phyloP scores from a whole-genome alignment of 2,329 filamentous ascomycete genomes.

The Bisporella sp. region DNA sequence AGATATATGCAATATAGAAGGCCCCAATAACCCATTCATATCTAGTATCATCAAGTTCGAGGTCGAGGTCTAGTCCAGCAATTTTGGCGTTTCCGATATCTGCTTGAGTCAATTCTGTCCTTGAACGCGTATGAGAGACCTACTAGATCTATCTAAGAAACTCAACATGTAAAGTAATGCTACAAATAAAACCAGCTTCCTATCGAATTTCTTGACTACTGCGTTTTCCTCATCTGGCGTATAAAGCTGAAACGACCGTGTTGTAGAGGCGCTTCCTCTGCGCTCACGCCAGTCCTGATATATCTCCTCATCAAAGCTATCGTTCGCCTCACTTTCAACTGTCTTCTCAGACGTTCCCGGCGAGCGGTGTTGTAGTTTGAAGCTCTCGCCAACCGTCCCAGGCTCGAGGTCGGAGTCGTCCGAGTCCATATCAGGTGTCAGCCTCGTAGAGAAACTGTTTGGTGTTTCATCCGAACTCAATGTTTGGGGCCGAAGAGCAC shows the following conservation, averaged over 20 bases:
- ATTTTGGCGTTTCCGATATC: slow-evolving; percentile 58
- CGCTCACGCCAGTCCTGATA: slow-evolving; percentile 8
- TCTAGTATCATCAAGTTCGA: slow-evolving; percentile 41
- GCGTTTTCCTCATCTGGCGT: slow-evolving; percentile 63
- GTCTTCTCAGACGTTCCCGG: slow-evolving; percentile 8
- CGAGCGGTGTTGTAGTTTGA: slow-evolving; percentile 10
- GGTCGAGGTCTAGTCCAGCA: slow-evolving; percentile 55
- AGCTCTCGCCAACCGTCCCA: slow-evolving; percentile 9
- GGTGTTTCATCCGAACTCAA: no score
- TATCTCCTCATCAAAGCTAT: slow-evolving; percentile 6
- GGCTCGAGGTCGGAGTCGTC: no score
- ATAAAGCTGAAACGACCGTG: slow-evolving; percentile 43
- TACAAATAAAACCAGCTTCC: slow-evolving; percentile 71
- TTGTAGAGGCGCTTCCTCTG: slow-evolving; percentile 22
- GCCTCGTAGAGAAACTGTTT: slow-evolving; percentile 1
- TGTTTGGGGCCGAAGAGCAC: no score
- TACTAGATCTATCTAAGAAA: slow-evolving; percentile 82
- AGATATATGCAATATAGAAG: slow-evolving; percentile 58
- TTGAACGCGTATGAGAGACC: slow-evolving; percentile 15
- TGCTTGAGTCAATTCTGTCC: slow-evolving; percentile 21
- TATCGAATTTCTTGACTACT: slow-evolving; percentile 71
- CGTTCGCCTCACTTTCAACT: slow-evolving; percentile 4
- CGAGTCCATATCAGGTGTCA: slow-evolving; percentile 18
- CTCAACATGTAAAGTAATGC: slow-evolving; percentile 77
- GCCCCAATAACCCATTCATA: slow-evolving; percentile 55